Evolutionary conservation across 1,284 basidiomycete genomes (phyloP).

Genomic region (Amylostereum chailletii): DNA sequence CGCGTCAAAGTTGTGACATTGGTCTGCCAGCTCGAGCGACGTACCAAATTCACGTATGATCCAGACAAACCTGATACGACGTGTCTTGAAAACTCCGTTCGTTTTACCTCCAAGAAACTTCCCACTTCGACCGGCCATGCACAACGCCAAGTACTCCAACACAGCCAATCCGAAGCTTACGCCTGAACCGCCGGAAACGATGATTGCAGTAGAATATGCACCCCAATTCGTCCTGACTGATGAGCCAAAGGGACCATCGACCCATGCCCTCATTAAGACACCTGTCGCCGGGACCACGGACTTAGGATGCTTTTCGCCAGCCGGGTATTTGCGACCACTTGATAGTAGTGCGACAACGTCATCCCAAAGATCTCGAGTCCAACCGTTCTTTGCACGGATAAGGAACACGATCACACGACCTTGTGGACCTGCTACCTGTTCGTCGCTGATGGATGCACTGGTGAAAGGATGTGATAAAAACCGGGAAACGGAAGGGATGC

Average conservation of each 20-base stretch:
- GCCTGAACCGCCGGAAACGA: constrained; percentile 77
- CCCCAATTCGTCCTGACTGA: constrained; percentile 60
- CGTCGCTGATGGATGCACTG: constrained; percentile 60
- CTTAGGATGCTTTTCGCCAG: constrained; percentile 24
- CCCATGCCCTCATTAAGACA: constrained; percentile 52
- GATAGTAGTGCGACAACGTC: constrained; percentile 28
- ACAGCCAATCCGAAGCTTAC: constrained; percentile 71
- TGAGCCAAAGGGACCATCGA: constrained; percentile 81
- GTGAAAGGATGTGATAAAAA: constrained; percentile 81
- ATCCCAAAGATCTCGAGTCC: constrained; percentile 73
- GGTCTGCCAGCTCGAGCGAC: constrained; percentile 16
- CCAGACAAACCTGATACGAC: constrained; percentile 76
- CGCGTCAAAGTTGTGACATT: background rate
- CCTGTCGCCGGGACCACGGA: constrained; percentile 33
- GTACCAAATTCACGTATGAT: constrained; percentile 73
- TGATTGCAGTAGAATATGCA: constrained; percentile 52
- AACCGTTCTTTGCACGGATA: constrained; percentile 69
- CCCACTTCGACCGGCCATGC: constrained; percentile 49
- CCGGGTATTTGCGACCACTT: constrained; percentile 20
- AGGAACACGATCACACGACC: constrained; percentile 64
- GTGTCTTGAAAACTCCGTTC: constrained; percentile 40
- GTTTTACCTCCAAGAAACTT: constrained; percentile 31
- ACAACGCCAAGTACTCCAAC: constrained; percentile 62
- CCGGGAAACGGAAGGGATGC: constrained; percentile 59
- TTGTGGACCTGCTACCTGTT: constrained; percentile 30